These are phyloP conservation scores for Camellia sinensis DNA, from an alignment of 148 eudicot species.

Conservation along the genomic window DNA sequence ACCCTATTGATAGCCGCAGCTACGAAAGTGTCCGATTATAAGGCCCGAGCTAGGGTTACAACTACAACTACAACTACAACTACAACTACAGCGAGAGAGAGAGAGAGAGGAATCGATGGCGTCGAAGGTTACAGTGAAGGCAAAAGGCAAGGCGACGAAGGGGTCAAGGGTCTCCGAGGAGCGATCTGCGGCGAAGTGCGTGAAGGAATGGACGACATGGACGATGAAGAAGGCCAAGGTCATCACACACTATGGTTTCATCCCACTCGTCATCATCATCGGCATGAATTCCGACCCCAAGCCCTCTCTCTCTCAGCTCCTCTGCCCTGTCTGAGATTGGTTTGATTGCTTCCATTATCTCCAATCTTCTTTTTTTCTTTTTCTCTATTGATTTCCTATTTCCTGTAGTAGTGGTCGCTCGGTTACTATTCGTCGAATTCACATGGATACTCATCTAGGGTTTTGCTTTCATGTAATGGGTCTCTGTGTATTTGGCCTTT, in stretches of 20 bases:
- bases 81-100: background rate
- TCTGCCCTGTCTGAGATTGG: slow-evolving; percentile 46
- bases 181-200: slow-evolving; percentile 24
- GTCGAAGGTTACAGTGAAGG: slow-evolving; percentile 35
- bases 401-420: background rate
- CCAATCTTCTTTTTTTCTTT: background rate
- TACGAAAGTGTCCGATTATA: too few species aligned
- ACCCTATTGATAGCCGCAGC: too few species aligned
- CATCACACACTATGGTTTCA: slow-evolving; percentile 66
- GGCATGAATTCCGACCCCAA: slow-evolving; percentile 87
- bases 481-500: background rate
- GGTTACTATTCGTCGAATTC: slow-evolving; percentile 12
- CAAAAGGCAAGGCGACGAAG: slow-evolving; percentile 33
- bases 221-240: slow-evolving; percentile 64
- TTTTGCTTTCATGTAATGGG: too few species aligned
- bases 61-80: too few species aligned
- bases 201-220: slow-evolving; percentile 81
- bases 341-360: slow-evolving; percentile 4
- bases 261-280: slow-evolving; percentile 60
- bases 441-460: background rate
- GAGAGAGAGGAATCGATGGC: slow-evolving; percentile 27
- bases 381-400: background rate
- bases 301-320: slow-evolving; percentile 69
- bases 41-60: background rate
- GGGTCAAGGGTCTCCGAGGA: slow-evolving; percentile 24